phyloP scores from a whole-genome alignment of 495 filamentous ascomycete genomes.

The Neurospora cerealis region DNA sequence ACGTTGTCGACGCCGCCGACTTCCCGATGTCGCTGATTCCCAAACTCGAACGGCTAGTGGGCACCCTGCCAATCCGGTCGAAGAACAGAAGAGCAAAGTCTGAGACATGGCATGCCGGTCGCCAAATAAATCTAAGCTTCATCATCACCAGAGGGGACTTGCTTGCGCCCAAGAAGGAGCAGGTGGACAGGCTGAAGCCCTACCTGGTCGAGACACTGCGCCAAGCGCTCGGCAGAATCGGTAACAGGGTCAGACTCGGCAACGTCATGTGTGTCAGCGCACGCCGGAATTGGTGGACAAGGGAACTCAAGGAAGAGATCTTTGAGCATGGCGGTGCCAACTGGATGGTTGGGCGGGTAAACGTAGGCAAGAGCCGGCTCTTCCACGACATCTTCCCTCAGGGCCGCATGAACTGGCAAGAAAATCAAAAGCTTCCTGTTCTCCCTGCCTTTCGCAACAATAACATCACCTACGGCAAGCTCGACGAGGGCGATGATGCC shows the following conservation, averaged over 20 bases:
- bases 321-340: slow-evolving; percentile 68
- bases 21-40: slow-evolving; percentile 87
- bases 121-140: slow-evolving; percentile 66
- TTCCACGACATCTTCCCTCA: slow-evolving; percentile 82
- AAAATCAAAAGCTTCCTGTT: slow-evolving; percentile 23
- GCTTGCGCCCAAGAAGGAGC: slow-evolving; percentile 65
- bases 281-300: slow-evolving; percentile 80
- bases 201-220: slow-evolving; percentile 67
- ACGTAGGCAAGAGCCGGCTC: slow-evolving; percentile 92
- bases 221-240: slow-evolving; percentile 51
- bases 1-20: slow-evolving; percentile 95
- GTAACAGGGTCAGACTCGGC: slow-evolving; percentile 58
- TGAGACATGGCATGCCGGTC: slow-evolving; percentile 50
- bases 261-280: slow-evolving; percentile 80
- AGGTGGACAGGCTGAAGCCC: slow-evolving; percentile 75
- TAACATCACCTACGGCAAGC: background rate
- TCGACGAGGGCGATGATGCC: slow-evolving; percentile 14
- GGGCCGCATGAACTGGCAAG: slow-evolving; percentile 43
- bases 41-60: slow-evolving; percentile 42
- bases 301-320: slow-evolving; percentile 72
- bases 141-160: slow-evolving; percentile 85
- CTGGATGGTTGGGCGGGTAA: slow-evolving; percentile 98
- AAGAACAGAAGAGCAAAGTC: slow-evolving; percentile 62
- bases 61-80: slow-evolving; percentile 55
- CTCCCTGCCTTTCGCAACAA: slow-evolving; percentile 16